A percentile compares a stretch with the other conserved stretches of the same genome.
These are phyloP conservation scores for Salvia rosmarinus DNA, from an alignment of 257 asterid genomes.

Conservation along the genomic window DNA sequence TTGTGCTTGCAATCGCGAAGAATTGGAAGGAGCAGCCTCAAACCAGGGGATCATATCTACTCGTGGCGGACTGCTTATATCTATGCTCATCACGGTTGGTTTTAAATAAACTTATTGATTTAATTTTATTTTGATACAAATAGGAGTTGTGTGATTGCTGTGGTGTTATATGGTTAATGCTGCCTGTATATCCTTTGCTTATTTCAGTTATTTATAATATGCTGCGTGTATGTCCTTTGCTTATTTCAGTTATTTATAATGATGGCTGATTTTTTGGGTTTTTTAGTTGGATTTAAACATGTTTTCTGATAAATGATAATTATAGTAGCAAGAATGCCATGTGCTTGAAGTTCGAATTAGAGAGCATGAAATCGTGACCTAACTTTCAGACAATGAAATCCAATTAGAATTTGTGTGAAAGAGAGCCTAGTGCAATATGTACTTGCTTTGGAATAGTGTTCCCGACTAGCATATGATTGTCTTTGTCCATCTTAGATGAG, in stretches of 20 bases:
- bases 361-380: neutral
- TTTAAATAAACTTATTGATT: neutral
- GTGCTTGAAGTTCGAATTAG: neutral
- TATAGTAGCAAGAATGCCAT: neutral
- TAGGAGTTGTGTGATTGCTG: neutral
- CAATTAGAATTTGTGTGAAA: constrained; percentile 15
- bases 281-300: neutral
- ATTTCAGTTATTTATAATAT: too few species aligned
- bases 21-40: constrained; percentile 62
- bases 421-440: too few species aligned
- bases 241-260: too few species aligned
- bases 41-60: constrained; percentile 95
- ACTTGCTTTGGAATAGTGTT: too few species aligned
- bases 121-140: neutral
- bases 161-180: neutral
- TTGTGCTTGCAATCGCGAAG: constrained; percentile 44
- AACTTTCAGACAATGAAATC: neutral
- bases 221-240: too few species aligned
- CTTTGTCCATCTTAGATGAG: too few species aligned
- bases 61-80: constrained; percentile 90
- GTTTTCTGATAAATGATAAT: neutral
- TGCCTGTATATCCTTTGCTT: constrained; percentile 1
- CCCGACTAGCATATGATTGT: too few species aligned
- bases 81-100: constrained; percentile 91
- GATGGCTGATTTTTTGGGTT: neutral